Percentiles rank a stretch among this genome's conserved stretches.
Evolutionary conservation across 1,284 basidiomycete genomes (phyloP).

Genomic region (Ceratobasidium sp.): DNA sequence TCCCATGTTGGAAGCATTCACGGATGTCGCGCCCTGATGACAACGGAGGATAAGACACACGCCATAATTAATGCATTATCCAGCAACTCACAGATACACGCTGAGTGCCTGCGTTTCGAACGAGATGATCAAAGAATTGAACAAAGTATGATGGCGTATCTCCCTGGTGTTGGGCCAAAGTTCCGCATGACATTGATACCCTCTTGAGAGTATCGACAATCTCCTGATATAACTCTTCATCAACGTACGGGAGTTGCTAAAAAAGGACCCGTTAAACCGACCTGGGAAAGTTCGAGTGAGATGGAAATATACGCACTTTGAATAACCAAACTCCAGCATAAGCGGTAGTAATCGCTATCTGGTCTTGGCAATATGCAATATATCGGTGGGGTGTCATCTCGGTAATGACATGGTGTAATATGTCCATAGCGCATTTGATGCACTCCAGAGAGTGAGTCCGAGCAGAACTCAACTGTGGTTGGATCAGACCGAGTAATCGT

Average conservation of each 20-base stretch:
- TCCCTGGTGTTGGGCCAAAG: slow-evolving; percentile 11
- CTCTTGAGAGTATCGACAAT: slow-evolving; percentile 1
- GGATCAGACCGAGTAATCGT: slow-evolving; percentile 1
- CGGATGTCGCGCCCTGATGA: neutral
- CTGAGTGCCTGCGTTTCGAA: slow-evolving; percentile 8
- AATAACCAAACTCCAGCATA: slow-evolving; percentile 33
- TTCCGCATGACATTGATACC: neutral
- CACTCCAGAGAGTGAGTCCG: slow-evolving; percentile 29
- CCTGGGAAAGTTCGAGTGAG: neutral
- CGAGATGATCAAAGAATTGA: slow-evolving; percentile 32
- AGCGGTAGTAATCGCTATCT: neutral
- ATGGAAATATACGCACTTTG: neutral
- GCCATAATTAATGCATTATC: too few species aligned
- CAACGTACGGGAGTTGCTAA: slow-evolving; percentile 34
- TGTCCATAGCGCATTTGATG: slow-evolving; percentile 33
- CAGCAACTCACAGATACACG: neutral
- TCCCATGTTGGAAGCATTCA: neutral
- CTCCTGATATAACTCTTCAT: slow-evolving; percentile 18
- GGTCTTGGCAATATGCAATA: slow-evolving; percentile 23
- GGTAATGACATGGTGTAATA: slow-evolving; percentile 1
- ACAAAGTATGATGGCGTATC: slow-evolving; percentile 32
- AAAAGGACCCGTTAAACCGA: too few species aligned
- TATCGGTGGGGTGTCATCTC: slow-evolving; percentile 5
- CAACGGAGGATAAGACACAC: neutral
- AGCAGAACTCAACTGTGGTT: slow-evolving; percentile 17